Evolutionary conservation across 352 stramenopile genomes (phyloP).

Genomic region (Globisporangium mamillatum): DNA sequence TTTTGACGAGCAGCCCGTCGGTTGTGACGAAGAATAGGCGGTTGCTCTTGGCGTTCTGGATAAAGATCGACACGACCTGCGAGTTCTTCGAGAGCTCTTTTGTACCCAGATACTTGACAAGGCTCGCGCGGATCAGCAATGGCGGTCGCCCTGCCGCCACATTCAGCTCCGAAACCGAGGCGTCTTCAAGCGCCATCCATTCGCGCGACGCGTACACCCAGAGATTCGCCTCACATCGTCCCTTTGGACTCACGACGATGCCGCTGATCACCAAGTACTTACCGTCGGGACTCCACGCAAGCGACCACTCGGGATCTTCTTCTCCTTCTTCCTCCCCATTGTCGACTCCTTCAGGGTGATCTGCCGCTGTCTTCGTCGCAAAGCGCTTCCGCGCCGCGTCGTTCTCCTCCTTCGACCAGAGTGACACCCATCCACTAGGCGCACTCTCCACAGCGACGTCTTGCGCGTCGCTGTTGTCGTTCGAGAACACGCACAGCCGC

Average conservation of each 20-base stretch:
- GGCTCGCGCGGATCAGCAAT: constrained; percentile 34
- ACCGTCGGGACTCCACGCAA: constrained; percentile 56
- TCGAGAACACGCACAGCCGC: constrained; percentile 6
- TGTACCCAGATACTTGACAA: constrained; percentile 26
- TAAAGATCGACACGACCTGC: constrained; percentile 39
- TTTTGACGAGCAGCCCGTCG: constrained; percentile 38
- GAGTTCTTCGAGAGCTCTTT: constrained; percentile 25
- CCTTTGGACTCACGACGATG: constrained; percentile 18
- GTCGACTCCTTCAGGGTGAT: not conserved
- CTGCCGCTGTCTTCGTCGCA: not conserved
- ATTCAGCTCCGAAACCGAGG: not conserved
- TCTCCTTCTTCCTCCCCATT: not conserved
- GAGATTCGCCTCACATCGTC: constrained; percentile 23
- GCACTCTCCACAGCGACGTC: not conserved
- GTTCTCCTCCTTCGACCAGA: constrained; percentile 5
- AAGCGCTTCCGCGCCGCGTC: constrained; percentile 9
- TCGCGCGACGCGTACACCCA: constrained; percentile 44
- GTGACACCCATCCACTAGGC: not conserved
- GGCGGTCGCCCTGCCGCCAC: not conserved
- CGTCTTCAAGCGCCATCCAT: constrained; percentile 31
- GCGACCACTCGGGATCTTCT: constrained; percentile 20
- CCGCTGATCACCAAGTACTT: constrained; percentile 50
- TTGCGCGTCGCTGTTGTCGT: not conserved
- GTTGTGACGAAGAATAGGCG: constrained; percentile 42
- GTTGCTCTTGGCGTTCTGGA: constrained; percentile 28